A percentile compares a stretch with the other conserved stretches of the same genome.
phyloP scores from a whole-genome alignment of 2,329 filamentous ascomycete species.

The Verticillium alfalfae region DNA sequence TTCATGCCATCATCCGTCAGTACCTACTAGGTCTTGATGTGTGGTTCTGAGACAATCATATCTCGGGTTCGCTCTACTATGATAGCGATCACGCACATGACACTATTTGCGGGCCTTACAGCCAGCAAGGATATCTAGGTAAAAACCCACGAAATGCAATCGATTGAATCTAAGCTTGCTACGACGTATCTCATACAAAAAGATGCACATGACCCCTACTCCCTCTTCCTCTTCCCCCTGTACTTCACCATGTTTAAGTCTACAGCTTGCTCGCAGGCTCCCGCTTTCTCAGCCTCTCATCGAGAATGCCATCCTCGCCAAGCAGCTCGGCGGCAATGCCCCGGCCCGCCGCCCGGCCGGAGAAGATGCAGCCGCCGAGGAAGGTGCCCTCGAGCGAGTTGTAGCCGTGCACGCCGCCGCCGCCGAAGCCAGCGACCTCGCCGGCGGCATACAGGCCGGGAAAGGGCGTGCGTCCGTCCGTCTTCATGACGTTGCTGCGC shows the following conservation, averaged over 20 bases:
- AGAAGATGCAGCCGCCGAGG: slow-evolving; percentile 58
- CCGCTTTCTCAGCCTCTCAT: not conserved
- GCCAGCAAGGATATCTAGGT: no score
- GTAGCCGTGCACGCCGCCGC: slow-evolving; percentile 58
- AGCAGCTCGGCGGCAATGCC: slow-evolving; percentile 45
- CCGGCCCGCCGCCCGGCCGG: slow-evolving; percentile 49
- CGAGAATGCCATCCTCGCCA: not conserved
- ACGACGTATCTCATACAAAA: not conserved
- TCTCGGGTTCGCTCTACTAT: no score
- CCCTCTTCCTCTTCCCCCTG: no score
- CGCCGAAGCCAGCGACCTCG: slow-evolving; percentile 56
- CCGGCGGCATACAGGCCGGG: slow-evolving; percentile 54
- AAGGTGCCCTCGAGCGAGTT: slow-evolving; percentile 59
- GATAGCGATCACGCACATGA: no score
- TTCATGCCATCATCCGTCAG: no score
- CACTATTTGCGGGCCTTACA: no score
- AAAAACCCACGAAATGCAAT: not conserved
- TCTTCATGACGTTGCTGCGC: slow-evolving; percentile 46
- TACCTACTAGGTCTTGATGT: no score
- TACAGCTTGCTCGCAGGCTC: not conserved
- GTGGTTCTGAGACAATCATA: no score
- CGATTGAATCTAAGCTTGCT: not conserved
- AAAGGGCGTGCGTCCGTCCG: slow-evolving; percentile 39
- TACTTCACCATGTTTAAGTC: no score
- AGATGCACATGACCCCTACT: not conserved